These are phyloP conservation scores for Wickerhamiella shivajii DNA, from an alignment of 805 yeast genomes.

Conservation along the genomic window DNA sequence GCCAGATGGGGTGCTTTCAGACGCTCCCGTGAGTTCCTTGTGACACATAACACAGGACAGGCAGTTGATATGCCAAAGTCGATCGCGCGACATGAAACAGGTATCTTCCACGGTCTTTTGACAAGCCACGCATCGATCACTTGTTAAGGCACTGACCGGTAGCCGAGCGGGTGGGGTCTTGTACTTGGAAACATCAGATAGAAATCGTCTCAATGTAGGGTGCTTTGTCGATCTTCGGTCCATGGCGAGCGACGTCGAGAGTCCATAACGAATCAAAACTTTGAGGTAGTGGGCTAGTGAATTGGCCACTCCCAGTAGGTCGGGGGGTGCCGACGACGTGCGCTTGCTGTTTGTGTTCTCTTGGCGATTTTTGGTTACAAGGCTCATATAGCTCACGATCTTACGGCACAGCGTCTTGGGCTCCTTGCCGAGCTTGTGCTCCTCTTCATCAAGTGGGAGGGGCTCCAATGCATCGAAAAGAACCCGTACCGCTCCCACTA, in stretches of 20 bases:
- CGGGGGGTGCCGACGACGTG: conserved; percentile 21
- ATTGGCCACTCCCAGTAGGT: conserved; percentile 63
- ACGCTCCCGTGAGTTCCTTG: conserved; percentile 22
- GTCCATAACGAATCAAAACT: conserved; percentile 64
- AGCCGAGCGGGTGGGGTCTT: conserved; percentile 21
- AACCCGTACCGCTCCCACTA: conserved; percentile 60
- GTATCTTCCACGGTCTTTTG: conserved; percentile 65
- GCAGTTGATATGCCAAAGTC: conserved; percentile 76
- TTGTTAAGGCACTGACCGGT: conserved; percentile 29
- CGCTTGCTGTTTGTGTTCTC: conserved; percentile 14
- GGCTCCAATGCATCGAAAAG: conserved; percentile 61
- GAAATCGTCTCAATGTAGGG: conserved; percentile 4
- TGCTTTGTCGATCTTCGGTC: conserved; percentile 24
- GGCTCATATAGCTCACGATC: conserved; percentile 75
- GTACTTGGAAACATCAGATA: not conserved
- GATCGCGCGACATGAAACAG: conserved; percentile 45
- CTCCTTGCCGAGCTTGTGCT: conserved; percentile 30
- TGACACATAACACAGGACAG: conserved; percentile 50
- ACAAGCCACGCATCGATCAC: conserved; percentile 66
- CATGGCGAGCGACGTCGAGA: conserved; percentile 57
- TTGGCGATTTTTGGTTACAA: conserved; percentile 46
- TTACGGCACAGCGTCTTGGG: conserved; percentile 84
- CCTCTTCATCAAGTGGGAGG: conserved; percentile 8
- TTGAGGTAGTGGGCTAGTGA: conserved; percentile 88
- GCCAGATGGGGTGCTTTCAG: conserved; percentile 1